A percentile compares a stretch with the other conserved stretches of the same genome.
Evolutionary conservation across 306 rosid species (phyloP).

Genomic region (Cicer bijugum): DNA sequence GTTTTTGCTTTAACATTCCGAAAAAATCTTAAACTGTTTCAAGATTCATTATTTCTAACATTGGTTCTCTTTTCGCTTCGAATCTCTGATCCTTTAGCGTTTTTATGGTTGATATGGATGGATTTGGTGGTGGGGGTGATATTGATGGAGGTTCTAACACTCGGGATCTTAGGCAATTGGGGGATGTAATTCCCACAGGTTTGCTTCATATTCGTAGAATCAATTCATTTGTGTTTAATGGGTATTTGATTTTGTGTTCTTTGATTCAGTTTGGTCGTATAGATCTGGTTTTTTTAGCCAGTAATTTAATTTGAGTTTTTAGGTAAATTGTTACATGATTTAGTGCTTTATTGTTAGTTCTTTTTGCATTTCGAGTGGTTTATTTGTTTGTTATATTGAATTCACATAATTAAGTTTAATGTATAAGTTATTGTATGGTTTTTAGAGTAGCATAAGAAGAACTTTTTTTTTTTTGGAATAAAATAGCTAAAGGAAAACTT

Average conservation of each 20-base stretch:
- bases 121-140: conserved; percentile 68
- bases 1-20: conserved; percentile 46
- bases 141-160: conserved; percentile 61
- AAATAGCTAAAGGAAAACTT: background rate
- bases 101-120: conserved; percentile 74
- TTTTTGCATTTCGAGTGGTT: conserved; percentile 29
- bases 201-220: conserved; percentile 40
- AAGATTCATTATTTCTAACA: conserved; percentile 34
- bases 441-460: conserved; percentile 1
- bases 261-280: conserved; percentile 30
- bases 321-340: background rate
- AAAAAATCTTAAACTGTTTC: conserved; percentile 40
- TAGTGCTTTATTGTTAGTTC: background rate
- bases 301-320: conserved; percentile 29
- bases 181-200: conserved; percentile 68
- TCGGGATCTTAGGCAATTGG: conserved; percentile 63
- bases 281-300: conserved; percentile 48
- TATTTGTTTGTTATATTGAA: conserved; percentile 3
- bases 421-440: conserved; percentile 11
- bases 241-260: conserved; percentile 8
- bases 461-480: no score
- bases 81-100: conserved; percentile 39
- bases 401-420: conserved; percentile 6
- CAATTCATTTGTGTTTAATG: background rate
- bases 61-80: conserved; percentile 42